Evolutionary conservation across 805 yeast genomes (phyloP), one percentile per base, ranked within the genome.

Genomic region (Kodamaea kakaduensis): DNA sequence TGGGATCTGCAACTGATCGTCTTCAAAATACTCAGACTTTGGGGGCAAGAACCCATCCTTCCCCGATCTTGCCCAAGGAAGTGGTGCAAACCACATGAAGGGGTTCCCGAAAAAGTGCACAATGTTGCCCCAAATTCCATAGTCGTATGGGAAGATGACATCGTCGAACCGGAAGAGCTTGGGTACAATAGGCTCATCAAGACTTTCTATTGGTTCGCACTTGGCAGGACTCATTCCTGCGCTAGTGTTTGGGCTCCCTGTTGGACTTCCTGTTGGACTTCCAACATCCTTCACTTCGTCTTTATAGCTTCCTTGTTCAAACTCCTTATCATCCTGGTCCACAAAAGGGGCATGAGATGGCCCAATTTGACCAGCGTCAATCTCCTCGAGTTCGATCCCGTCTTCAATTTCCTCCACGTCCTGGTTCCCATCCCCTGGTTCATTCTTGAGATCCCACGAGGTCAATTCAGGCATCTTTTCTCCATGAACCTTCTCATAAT

Each of bases 131-230:
- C 67, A 67, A 2, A 78, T 50, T 4, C 86, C 85, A 4, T 77
- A 54, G 50, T 89, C 94, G 55, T 88, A 90, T 0, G 97, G 97
- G 54, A 93, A 90, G 1, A 84, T 73, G 13, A 84, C 46, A 43
- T 79, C 85, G 42, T 82, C 88, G 22, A 71, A 64, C 1, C 78
- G 64, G 47, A 78, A 67, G 41, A 62, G 41, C 10, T 35, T 29
- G 1, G 71, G 71, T 1, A 64, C 64, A 3, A 34, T 34, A 2
- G 21, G 27, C 12, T 25, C 12, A 6, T 15, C 29, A 7, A 7
- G 7, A 13, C 7, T 23, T 17, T 31, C 34, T 9, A 23, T 14
- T 31, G 26, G 23, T 17, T 31, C 34, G 5, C 33, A 15, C 12
- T 25, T 22, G 21, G 33, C 33, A n/a, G n/a, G n/a, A n/a, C n/a